A percentile compares a stretch with the other conserved stretches of the same genome.
Conservation (phyloP, 108 stramenopile species). For the Chaetoceros muelleri region DNA sequence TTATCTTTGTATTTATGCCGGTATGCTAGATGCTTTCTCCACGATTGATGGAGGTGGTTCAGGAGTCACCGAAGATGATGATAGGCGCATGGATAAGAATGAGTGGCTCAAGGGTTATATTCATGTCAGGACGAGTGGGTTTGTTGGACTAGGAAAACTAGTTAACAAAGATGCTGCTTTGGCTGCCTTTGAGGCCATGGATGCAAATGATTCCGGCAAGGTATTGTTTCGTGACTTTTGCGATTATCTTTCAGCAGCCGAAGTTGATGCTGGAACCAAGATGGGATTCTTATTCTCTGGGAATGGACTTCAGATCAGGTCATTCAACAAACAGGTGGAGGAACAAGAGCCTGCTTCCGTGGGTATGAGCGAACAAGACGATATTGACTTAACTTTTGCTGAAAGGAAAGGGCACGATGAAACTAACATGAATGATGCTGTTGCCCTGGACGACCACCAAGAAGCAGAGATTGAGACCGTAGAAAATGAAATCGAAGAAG, state of each 20-base stretch:
- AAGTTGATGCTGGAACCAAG: background rate
- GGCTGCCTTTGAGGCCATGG: background rate
- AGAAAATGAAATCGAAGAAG: background rate
- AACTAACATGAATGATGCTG: too few species aligned
- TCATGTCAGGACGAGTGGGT: background rate
- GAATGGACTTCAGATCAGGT: background rate
- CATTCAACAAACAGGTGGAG: too few species aligned
- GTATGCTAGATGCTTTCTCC: background rate
- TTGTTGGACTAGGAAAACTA: background rate
- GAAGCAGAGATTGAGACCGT: background rate
- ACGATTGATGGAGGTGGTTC: background rate
- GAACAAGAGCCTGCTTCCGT: too few species aligned
- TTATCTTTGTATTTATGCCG: background rate
- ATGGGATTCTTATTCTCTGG: background rate
- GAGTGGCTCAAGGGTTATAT: background rate
- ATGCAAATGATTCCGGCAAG: background rate
- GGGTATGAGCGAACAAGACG: too few species aligned
- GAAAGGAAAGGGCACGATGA: too few species aligned
- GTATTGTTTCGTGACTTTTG: background rate
- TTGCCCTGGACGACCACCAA: too few species aligned
- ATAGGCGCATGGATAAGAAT: background rate
- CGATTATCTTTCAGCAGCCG: background rate
- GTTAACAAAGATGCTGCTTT: background rate
- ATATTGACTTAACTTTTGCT: too few species aligned
- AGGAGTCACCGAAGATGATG: background rate